phyloP scores from a whole-genome alignment of 371 early-diverging fungal genomes.

The Mucor velutinosus region DNA sequence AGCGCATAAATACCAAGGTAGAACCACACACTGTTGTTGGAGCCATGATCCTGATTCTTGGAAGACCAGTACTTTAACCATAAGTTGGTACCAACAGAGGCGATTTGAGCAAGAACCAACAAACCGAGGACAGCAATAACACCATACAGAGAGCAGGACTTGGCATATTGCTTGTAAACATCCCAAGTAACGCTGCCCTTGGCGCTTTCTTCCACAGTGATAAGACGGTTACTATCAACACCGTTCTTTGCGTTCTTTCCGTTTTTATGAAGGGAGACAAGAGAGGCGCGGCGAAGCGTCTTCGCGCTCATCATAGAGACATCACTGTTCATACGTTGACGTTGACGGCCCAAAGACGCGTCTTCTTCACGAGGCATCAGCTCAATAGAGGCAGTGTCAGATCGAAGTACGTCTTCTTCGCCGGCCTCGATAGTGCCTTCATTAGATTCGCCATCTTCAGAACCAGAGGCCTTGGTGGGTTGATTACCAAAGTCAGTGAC shows the following conservation, averaged over 20 bases:
- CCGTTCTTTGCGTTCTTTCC: conserved; percentile 19
- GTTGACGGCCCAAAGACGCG: conserved; percentile 28
- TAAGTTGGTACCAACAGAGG: conserved; percentile 59
- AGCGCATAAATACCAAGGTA: conserved; percentile 82
- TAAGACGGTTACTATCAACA: conserved; percentile 46
- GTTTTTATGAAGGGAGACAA: conserved; percentile 42
- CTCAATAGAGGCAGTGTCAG: conserved; percentile 36
- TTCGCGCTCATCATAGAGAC: conserved; percentile 38
- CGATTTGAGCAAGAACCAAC: conserved; percentile 58
- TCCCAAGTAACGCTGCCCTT: conserved; percentile 76
- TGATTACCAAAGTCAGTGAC: conserved; percentile 48
- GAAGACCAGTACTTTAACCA: conserved; percentile 81
- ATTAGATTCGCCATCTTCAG: conserved; percentile 15
- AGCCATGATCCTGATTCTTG: conserved; percentile 43
- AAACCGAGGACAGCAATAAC: conserved; percentile 61
- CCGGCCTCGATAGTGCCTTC: conserved; percentile 4
- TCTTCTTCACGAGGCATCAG: conserved; percentile 44
- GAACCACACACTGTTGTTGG: conserved; percentile 45
- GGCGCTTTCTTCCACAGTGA: conserved; percentile 76
- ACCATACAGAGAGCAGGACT: conserved; percentile 66
- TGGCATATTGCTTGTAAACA: conserved; percentile 79
- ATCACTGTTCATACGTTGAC: conserved; percentile 44
- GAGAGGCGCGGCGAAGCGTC: conserved; percentile 60
- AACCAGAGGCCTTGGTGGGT: conserved; percentile 16
- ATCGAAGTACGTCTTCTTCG: conserved; percentile 28